Evolutionary conservation across 2,329 filamentous ascomycete species (phyloP).

Genomic region (Diplocarpon mali): DNA sequence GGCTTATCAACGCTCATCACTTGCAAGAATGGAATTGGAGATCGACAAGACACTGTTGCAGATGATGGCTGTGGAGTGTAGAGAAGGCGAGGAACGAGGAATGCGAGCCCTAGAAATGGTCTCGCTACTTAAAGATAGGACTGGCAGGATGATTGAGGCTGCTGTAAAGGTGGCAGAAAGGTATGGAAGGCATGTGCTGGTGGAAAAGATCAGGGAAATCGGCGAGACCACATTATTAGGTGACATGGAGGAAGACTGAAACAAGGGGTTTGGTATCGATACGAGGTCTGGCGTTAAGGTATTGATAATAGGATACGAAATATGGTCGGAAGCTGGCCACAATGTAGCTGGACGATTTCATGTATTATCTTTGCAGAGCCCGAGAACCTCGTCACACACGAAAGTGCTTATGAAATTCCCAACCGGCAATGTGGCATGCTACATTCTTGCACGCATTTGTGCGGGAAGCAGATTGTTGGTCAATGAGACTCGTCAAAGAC

Average conservation of each 20-base stretch:
- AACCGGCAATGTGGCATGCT: too few species aligned
- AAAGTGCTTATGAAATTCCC: too few species aligned
- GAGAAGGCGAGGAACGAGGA: constrained; percentile 82
- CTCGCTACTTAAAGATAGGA: constrained; percentile 69
- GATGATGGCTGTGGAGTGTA: constrained; percentile 79
- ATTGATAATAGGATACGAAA: too few species aligned
- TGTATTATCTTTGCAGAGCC: too few species aligned
- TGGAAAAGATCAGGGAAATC: constrained; percentile 81
- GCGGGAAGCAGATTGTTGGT: too few species aligned
- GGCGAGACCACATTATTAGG: constrained; percentile 44
- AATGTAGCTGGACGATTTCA: too few species aligned
- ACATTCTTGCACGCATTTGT: too few species aligned
- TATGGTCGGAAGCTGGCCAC: too few species aligned
- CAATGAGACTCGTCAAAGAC: too few species aligned
- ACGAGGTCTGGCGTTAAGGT: too few species aligned
- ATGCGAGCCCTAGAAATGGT: constrained; percentile 95
- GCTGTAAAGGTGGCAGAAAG: constrained; percentile 80
- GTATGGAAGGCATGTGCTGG: constrained; percentile 69
- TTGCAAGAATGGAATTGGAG: constrained; percentile 66
- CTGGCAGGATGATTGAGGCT: constrained; percentile 82
- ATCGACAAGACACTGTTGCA: constrained; percentile 86
- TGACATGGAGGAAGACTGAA: constrained; percentile 24
- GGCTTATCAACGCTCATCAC: constrained; percentile 51
- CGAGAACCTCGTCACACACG: too few species aligned
- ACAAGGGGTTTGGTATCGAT: too few species aligned